These are phyloP conservation scores for Cytospora schulzeri DNA, from an alignment of 2,329 filamentous ascomycete species.

Conservation along the genomic window DNA sequence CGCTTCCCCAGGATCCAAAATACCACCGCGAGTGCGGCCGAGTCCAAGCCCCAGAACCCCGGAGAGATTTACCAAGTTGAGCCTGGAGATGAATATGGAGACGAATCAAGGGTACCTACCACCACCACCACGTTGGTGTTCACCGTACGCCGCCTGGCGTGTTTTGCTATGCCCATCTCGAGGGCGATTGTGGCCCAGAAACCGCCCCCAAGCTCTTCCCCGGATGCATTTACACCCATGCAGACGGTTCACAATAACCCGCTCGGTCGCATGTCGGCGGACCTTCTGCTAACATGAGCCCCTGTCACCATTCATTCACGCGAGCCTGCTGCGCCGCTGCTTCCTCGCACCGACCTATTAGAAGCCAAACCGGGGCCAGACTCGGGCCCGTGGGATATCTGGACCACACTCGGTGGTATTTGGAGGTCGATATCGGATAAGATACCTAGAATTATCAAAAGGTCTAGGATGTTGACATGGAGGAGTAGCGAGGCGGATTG, in stretches of 20 bases:
- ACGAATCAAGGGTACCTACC: background rate
- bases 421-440: background rate
- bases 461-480: no score
- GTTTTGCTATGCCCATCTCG: background rate
- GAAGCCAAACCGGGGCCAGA: background rate
- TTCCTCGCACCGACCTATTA: background rate
- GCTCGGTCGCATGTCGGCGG: conserved; percentile 21
- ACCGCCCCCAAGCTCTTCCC: background rate
- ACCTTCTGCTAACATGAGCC: background rate
- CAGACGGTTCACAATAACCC: background rate
- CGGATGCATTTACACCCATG: background rate
- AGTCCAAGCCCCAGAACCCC: conserved; percentile 1
- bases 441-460: background rate
- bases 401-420: no score
- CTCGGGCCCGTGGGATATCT: background rate
- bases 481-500: background rate
- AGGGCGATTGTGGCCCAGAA: conserved; percentile 1
- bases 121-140: background rate
- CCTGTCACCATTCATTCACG: background rate
- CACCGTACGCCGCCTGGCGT: no score
- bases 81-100: background rate
- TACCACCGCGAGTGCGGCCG: conserved; percentile 27
- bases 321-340: background rate
- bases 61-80: background rate
- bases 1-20: conserved; percentile 16